These are phyloP conservation scores for Epicoccum nigrum DNA, from an alignment of 2,329 filamentous ascomycete species.

Conservation along the genomic window DNA sequence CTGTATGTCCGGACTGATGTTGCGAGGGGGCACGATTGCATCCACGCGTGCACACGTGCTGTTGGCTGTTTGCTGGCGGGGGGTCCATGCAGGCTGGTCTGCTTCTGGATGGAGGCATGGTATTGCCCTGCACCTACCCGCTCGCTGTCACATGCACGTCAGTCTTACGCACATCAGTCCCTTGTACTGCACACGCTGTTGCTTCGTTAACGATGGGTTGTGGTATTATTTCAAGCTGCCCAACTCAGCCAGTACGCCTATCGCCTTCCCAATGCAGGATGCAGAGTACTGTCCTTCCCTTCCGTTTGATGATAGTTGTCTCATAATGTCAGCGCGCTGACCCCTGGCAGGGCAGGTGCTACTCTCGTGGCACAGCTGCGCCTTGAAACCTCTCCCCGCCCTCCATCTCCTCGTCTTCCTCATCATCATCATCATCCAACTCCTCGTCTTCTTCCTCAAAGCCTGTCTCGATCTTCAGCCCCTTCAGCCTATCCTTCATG, in stretches of 20 bases:
- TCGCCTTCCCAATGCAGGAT: conserved; percentile 29
- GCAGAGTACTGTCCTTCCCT: not conserved
- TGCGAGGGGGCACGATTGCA: not conserved
- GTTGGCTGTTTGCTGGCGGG: conserved; percentile 4
- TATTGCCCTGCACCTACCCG: not conserved
- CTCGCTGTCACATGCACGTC: not conserved
- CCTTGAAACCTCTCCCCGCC: conserved; percentile 37
- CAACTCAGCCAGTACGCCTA: conserved; percentile 28
- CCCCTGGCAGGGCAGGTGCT: not conserved
- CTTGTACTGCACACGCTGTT: not conserved
- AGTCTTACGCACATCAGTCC: not conserved
- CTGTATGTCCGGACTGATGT: not conserved
- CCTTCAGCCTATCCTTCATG: conserved; percentile 78
- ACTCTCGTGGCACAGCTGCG: conserved; percentile 22
- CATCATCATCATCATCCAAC: conserved; percentile 65
- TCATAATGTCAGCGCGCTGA: not conserved
- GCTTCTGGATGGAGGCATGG: not conserved
- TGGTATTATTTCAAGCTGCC: conserved; percentile 17
- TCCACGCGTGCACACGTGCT: conserved; percentile 1
- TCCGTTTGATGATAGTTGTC: not conserved
- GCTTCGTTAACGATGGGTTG: conserved; percentile 1
- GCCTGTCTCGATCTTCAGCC: conserved; percentile 72
- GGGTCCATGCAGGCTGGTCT: not conserved
- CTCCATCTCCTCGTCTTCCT: conserved; percentile 54
- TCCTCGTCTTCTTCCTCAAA: conserved; percentile 73